A percentile compares a stretch with the other conserved stretches of the same genome.
phyloP scores from a whole-genome alignment of 805 yeast species.

The Tetrapisispora phaffii region DNA sequence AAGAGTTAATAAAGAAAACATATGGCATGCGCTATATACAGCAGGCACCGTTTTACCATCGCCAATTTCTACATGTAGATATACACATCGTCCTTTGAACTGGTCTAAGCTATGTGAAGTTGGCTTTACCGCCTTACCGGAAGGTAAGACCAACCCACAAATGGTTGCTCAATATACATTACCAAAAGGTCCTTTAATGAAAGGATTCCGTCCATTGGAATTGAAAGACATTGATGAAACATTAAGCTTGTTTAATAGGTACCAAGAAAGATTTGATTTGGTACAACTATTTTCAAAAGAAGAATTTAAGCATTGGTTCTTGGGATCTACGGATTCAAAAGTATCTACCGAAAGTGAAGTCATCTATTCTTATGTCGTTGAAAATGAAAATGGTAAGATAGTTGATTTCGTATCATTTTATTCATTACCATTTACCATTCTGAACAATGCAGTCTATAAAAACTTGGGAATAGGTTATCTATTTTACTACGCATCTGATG shows the following conservation, averaged over 20 bases:
- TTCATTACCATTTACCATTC: constrained; percentile 75
- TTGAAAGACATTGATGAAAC: constrained; percentile 57
- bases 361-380: constrained; percentile 69
- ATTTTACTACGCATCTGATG: constrained; percentile 78
- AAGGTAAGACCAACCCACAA: constrained; percentile 53
- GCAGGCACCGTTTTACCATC: constrained; percentile 87
- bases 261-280: constrained; percentile 62
- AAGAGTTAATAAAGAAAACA: constrained; percentile 70
- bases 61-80: constrained; percentile 83
- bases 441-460: constrained; percentile 51
- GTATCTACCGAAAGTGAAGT: constrained; percentile 33
- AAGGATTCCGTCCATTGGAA: constrained; percentile 45
- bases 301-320: constrained; percentile 68
- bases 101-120: constrained; percentile 87
- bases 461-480: constrained; percentile 79
- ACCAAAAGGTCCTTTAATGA: constrained; percentile 41
- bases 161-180: constrained; percentile 63
- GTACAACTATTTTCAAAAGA: constrained; percentile 54
- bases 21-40: constrained; percentile 95
- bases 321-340: constrained; percentile 39
- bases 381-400: constrained; percentile 43
- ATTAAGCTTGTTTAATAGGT: constrained; percentile 45
- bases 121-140: constrained; percentile 78
- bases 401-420: constrained; percentile 89
- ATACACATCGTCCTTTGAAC: constrained; percentile 86